Conservation (phyloP, 176 grass and related monocot species). For the Oryza officinalis region DNA sequence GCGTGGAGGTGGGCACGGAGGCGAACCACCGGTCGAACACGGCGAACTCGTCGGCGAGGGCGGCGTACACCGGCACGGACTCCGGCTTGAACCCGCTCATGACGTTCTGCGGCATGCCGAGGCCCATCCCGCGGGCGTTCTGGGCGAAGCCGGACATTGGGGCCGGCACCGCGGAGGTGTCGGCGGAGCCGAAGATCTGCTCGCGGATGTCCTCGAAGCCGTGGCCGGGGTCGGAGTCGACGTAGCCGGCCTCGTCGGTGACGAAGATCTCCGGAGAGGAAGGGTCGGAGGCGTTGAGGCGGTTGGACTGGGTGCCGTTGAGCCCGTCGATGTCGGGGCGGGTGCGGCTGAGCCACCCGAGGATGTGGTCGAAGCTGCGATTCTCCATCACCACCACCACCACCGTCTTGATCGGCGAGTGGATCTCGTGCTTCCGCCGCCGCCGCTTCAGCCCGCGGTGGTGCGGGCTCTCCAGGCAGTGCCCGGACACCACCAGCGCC, state of each 20-base stretch:
- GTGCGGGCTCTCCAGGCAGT: conserved; percentile 50
- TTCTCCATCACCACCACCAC: conserved; percentile 97
- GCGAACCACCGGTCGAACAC: conserved; percentile 92
- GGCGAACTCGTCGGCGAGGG: conserved; percentile 70
- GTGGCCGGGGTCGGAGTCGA: conserved; percentile 91
- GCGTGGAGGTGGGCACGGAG: conserved; percentile 83
- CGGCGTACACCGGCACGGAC: conserved; percentile 63
- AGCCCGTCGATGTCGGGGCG: conserved; percentile 90
- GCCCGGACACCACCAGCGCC: conserved; percentile 52
- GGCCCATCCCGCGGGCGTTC: conserved; percentile 75
- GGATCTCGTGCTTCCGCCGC: conserved; percentile 82
- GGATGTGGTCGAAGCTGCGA: conserved; percentile 95
- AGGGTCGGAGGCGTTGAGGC: conserved; percentile 77
- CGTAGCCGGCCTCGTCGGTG: conserved; percentile 75
- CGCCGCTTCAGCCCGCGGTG: conserved; percentile 45
- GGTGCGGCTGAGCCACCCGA: conserved; percentile 65
- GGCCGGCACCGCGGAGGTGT: conserved; percentile 63
- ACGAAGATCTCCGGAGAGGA: conserved; percentile 74
- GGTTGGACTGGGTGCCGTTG: conserved; percentile 86
- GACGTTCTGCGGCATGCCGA: conserved; percentile 85
- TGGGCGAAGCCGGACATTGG: conserved; percentile 92
- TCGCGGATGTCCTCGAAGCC: conserved; percentile 97
- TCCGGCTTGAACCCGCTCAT: conserved; percentile 80
- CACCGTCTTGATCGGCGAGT: conserved; percentile 85
- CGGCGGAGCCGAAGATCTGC: conserved; percentile 88